Evolutionary conservation across 495 filamentous ascomycete genomes (phyloP).

Genomic region (Podospora appendiculata): DNA sequence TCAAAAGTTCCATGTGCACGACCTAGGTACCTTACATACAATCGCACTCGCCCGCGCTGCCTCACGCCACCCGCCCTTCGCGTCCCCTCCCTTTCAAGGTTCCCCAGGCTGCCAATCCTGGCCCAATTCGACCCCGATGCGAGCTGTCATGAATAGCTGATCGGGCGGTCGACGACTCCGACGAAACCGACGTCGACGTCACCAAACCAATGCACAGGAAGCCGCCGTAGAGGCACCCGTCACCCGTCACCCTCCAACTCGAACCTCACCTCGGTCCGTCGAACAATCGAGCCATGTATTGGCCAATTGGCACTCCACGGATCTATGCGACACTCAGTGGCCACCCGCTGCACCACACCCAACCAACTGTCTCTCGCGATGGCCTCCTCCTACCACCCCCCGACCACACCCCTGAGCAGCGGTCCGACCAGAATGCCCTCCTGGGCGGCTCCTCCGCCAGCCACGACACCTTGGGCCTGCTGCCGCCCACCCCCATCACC

Average conservation of each 20-base stretch:
- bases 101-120: no score
- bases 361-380: conserved; percentile 32
- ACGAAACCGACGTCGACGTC: not conserved
- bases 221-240: conserved; percentile 19
- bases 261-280: conserved; percentile 25
- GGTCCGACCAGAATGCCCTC: conserved; percentile 11
- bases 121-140: no score
- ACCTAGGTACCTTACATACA: no score
- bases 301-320: conserved; percentile 85
- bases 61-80: no score
- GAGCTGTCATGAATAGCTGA: conserved; percentile 14
- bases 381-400: conserved; percentile 24
- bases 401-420: conserved; percentile 17
- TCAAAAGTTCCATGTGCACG: no score
- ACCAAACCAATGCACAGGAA: conserved; percentile 16
- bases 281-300: conserved; percentile 99
- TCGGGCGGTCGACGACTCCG: not conserved
- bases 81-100: no score
- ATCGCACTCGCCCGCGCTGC: no score
- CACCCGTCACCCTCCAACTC: not conserved
- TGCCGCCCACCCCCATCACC: conserved; percentile 21
- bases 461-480: conserved; percentile 18
- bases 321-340: conserved; percentile 71
- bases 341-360: conserved; percentile 30
- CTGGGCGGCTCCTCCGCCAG: conserved; percentile 14